Base-by-base conservation (phyloP, 371 early-diverging fungal genomes). In the Zychaea mexicana region DNA sequence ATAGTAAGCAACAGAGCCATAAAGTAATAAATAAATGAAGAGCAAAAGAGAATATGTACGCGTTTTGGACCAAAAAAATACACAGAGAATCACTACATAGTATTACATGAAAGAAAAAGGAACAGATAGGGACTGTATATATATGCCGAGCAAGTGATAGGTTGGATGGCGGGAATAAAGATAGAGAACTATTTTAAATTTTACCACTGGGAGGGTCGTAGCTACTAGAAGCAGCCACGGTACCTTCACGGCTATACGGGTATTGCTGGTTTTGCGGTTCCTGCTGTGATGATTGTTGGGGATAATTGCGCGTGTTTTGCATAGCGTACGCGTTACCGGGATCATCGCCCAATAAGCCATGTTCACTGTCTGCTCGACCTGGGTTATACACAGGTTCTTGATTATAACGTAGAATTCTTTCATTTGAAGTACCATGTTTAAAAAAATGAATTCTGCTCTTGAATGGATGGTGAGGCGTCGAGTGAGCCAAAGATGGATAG, bases 401-500 rank as follows among this genome's bases (percentile, higher is more conserved):
- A 49, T 49, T 49, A 13, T 24, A 49, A 12, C 49, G 49, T 24
- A 24, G n/a, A 24, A 49, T 19, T 9, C 49, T 19, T 9, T 49
- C 49, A 13, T 24, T 24, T 22, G 49, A 49, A 19, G 4, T 15
- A 3, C 36, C 36, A 12, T 28, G 15, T 30, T 58, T 58, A 9
- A 58, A 58, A 12, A 24, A 27, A 17, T 36, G 28, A 28, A 58
- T 58, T 17, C 59, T 24, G 19, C 27, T 27, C 26, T 60, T 49
- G 52, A 46, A 66, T 19, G 66, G 66, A 26, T 60, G 38, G 55
- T 66, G 61, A 39, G 56, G 55, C 17, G 27, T 60, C 3, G 47
- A 61, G 45, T 68, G 63, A n/a, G 47, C 54, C 17, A 68, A 42
- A 7, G 47, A 22, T 0, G 69, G 69, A 26, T 68, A 62, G 19